Evolutionary conservation across 176 grass and related monocot genomes (phyloP).

Genomic region (Guadua angustifolia): DNA sequence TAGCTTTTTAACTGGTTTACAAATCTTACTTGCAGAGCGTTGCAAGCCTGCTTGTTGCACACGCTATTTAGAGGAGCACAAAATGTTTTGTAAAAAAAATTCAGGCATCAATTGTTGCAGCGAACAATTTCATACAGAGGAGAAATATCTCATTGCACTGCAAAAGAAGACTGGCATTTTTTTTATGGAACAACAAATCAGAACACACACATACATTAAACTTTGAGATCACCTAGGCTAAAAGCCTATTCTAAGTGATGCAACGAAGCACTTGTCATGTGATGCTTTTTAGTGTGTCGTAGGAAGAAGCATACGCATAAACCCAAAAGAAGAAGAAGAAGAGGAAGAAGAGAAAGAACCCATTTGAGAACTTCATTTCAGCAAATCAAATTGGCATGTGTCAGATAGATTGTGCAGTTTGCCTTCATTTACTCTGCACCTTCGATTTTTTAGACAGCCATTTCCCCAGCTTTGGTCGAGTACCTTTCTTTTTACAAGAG

Average conservation of each 20-base stretch:
- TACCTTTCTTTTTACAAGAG: constrained; percentile 38
- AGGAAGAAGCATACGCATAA: neutral
- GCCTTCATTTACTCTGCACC: constrained; percentile 17
- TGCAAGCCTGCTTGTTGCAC: neutral
- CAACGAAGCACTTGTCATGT: constrained; percentile 28
- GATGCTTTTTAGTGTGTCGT: constrained; percentile 17
- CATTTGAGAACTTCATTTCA: constrained; percentile 2
- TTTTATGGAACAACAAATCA: neutral
- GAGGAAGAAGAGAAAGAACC: neutral
- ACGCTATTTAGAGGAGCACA: neutral
- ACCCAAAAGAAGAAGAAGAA: neutral
- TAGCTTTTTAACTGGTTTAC: neutral
- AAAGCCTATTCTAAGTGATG: neutral
- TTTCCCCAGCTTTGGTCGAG: constrained; percentile 35
- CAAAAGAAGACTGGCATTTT: constrained; percentile 9
- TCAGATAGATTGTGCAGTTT: neutral
- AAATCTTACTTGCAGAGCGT: neutral
- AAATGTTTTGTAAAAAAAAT: neutral
- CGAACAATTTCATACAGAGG: neutral
- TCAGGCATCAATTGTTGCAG: neutral
- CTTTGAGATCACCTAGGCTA: constrained; percentile 20
- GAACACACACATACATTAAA: constrained; percentile 15
- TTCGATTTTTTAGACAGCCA: constrained; percentile 51
- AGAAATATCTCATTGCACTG: constrained; percentile 23
- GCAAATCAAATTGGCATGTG: neutral